Base-by-base conservation (phyloP, 2,329 filamentous ascomycete genomes). In the Claviceps fusiformis region DNA sequence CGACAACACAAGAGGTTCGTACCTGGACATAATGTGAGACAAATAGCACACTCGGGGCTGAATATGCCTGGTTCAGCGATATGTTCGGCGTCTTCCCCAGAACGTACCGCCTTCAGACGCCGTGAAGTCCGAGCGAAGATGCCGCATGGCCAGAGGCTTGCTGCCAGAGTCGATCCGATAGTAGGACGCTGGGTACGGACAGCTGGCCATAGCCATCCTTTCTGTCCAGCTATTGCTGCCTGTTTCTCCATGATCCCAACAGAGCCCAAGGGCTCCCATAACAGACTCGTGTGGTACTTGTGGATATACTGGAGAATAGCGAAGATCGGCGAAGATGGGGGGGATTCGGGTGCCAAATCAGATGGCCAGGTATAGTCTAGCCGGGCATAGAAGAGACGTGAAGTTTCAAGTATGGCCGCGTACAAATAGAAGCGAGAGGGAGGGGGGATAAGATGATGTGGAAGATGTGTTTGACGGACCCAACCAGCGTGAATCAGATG, bases 21-120 rank as follows among this genome's bases (percentile, higher is more conserved):
- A 69, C 67, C 59, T 29, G 68, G 66, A 10, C 66, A 44, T 27
- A 63, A 66, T 3, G 57, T 9, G 19, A 57, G 49, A 54, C 61
- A 67, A 24, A 57, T 50, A 17, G 59, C 15, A 50, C 67, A 68
- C 13, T 65, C 61, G 3, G 57, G 35, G 17, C 61, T 64, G 54
- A 57, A 62, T 33, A 52, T 54, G 27, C 57, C 59, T 29, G 58
- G 47, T 1, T 64, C 54, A 10, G 59, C 53, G 11, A 58, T 47
- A 31, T 56, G 54, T 5, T 54, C 45, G 9, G 57, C 57, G 56
- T 66, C 56, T 7, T 59, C 54, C 17, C 62, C 62, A 8, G 55
- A 54, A 7, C 62, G 53, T n/a, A 61, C 62, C 5, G 59, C 54
- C 29, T 55, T 57, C 13, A 68, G 48, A 19, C 64, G 65, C 46